phyloP scores from a whole-genome alignment of 345 rosid species.

The Moringa oleifera region DNA sequence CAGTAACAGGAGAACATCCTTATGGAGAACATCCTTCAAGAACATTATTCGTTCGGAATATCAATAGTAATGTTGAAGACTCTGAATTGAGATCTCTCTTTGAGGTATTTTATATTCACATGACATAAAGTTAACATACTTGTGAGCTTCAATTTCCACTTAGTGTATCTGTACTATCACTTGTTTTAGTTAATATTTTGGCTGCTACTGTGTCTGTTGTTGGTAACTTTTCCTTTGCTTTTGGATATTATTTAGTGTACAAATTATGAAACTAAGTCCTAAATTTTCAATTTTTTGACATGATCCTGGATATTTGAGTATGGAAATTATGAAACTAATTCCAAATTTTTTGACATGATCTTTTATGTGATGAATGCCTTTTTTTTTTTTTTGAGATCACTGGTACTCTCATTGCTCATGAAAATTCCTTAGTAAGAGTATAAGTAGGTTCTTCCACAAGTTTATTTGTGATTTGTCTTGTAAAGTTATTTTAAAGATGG shows the following conservation, averaged over 20 bases:
- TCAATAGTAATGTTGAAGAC: conserved; percentile 92
- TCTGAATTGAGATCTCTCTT: conserved; percentile 76
- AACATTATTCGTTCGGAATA: conserved; percentile 87
- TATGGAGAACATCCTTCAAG: conserved; percentile 97
- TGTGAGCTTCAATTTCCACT: too few relatives aligned
- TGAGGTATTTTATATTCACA: conserved; percentile 47
- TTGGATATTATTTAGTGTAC: background rate
- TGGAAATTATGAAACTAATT: too few relatives aligned
- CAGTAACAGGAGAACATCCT: conserved; percentile 88
- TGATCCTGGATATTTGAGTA: too few relatives aligned
- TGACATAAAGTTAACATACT: too few relatives aligned
- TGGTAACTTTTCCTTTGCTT: background rate
- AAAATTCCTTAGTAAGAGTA: background rate
- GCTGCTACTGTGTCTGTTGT: background rate
- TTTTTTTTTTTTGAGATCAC: background rate
- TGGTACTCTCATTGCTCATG: background rate
- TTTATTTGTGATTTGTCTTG: background rate
- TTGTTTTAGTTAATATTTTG: background rate
- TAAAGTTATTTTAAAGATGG: too few relatives aligned
- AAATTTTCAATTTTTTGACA: too few relatives aligned
- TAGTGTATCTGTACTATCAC: background rate
- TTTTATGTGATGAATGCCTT: background rate
- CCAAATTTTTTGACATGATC: background rate
- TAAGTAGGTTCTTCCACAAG: too few relatives aligned
- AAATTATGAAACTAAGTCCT: too few relatives aligned